A percentile compares a stretch with the other conserved stretches of the same genome.
These are phyloP conservation scores for Mycena capillaripes DNA, from an alignment of 768 basidiomycete genomes.

Conservation along the genomic window DNA sequence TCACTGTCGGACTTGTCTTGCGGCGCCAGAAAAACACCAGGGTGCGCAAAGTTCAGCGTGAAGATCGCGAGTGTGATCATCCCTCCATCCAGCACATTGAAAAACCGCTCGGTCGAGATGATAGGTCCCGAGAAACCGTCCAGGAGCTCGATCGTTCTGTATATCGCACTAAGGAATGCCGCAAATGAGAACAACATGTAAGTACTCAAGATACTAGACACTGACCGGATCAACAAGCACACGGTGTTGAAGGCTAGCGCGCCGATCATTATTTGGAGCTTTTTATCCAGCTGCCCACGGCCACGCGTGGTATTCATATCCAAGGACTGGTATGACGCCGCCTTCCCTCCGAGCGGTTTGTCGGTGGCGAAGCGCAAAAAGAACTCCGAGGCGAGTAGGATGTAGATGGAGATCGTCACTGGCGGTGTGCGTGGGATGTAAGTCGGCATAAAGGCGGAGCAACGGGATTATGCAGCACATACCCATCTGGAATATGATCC, in stretches of 20 bases:
- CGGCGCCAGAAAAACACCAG: constrained; percentile 14
- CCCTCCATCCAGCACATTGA: constrained; percentile 27
- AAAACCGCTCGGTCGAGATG: constrained; percentile 24
- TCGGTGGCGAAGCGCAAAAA: constrained; percentile 54
- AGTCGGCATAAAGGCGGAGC: background rate
- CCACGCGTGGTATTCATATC: background rate
- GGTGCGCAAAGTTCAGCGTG: constrained; percentile 26
- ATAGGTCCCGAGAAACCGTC: constrained; percentile 33
- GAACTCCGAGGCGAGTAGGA: constrained; percentile 59
- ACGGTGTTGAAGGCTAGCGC: constrained; percentile 34
- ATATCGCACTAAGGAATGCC: constrained; percentile 21
- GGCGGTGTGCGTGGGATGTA: background rate
- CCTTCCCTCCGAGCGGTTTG: constrained; percentile 46
- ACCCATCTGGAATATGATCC: constrained; percentile 39
- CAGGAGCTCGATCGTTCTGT: constrained; percentile 28
- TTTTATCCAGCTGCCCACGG: background rate
- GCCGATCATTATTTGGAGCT: constrained; percentile 18
- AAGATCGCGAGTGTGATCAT: constrained; percentile 31
- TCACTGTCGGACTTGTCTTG: constrained; percentile 19
- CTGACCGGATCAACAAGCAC: constrained; percentile 34
- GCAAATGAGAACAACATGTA: background rate
- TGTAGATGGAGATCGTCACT: constrained; percentile 60
- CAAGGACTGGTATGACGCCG: constrained; percentile 4
- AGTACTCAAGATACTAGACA: background rate
- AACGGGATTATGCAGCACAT: background rate